Base-by-base conservation (phyloP, 345 rosid genomes). In the Leavenworthia alabamica region DNA sequence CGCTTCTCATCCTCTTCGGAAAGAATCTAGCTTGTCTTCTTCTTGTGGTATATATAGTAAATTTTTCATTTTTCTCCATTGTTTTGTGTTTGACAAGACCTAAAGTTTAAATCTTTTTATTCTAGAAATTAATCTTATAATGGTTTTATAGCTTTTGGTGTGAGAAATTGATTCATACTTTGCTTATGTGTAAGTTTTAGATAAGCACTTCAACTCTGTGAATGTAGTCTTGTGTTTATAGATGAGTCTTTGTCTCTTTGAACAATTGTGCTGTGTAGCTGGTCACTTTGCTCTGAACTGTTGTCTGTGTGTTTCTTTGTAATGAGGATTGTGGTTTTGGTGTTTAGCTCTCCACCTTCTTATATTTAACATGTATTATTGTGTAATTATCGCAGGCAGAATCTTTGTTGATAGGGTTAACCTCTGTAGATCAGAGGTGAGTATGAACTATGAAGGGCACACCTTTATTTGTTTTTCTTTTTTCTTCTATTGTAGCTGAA, bases 21-120 rank as follows among this genome's bases (percentile, higher is more conserved):
- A 77, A 65, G 68, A 77, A 78, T 74, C 77, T 83, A n/a, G 68
- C 80, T 58, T 74, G 71, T 77, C 62, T 77, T 16, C 71, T 74
- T 69, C 71, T 74, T 57, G 54, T 62, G 81, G 83, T 81, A 83
- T 62, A 57, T 17, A 54, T 23, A n/a, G n/a, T n/a, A 5, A 3
- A 27, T 4, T 7, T 22, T 40, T 6, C 39, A 8, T 6, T 12
- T 13, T 22, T 67, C 6, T 54, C 8, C 11, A 31, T 26, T 54
- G 26, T n/a, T 45, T 19, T 46, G 31, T 37, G 22, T 35, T 50
- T 37, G n/a, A 26, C 7, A 7, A 12, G 24, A 28, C 64, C 46
- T 12, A 14, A 40, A 57, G 41, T 15, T 26, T 33, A 40, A 41
- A 40, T 5, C n/a, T 40, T 14, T 14, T 7, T 16, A 37, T n/a